Evolutionary conservation across 2,329 filamentous ascomycete species (phyloP), one percentile per base, ranked within the genome.

Genomic region (Thelonectria olida): DNA sequence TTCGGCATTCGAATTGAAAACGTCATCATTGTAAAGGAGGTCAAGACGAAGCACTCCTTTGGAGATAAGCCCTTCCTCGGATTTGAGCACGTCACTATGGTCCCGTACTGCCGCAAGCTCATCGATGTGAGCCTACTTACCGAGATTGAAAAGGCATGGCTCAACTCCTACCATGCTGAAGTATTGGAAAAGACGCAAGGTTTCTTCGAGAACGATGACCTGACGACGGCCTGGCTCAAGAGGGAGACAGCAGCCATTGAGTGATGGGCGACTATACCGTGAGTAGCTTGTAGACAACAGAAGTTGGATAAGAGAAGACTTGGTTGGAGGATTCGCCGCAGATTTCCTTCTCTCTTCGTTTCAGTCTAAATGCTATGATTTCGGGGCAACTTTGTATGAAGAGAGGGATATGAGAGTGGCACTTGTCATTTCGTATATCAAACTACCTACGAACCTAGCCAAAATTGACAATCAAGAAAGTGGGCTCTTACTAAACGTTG

Each of bases 1-100:
- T 99, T 97, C 73, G 96, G 96, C 17, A 96, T 99, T 68, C 90
- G 96, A 17, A 97, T 97, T 72, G 96, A 99, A 79, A 99, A 99
- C 76, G 89, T 99, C 72, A 88, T 97, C 66, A 90, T 98, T 83
- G 93, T 96, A 27, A 90, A 87, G 67, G 93, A 97, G 75, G 90
- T 91, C n/a, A 84, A 94, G 78, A 97, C 95, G 5, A 89, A 90
- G 63, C 86, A 97, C 78, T 88, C 89, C 34, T 98, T 98, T 74
- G 95, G 94, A 19, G 95, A 97, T 71, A 97, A 97, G 80, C 91
- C 94, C 2, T 99, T 92, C 79, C 82, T 98, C 34, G 93, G 94
- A 4, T 99, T 99, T 69, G 95, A 99, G 81, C 92, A 97, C 77
- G 93, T 98, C 67, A 99, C 96, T 0, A 93, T 99, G 93, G 93